Conservation (phyloP, 2,329 filamentous ascomycete genomes). For the Tolypocladium tropicale region DNA sequence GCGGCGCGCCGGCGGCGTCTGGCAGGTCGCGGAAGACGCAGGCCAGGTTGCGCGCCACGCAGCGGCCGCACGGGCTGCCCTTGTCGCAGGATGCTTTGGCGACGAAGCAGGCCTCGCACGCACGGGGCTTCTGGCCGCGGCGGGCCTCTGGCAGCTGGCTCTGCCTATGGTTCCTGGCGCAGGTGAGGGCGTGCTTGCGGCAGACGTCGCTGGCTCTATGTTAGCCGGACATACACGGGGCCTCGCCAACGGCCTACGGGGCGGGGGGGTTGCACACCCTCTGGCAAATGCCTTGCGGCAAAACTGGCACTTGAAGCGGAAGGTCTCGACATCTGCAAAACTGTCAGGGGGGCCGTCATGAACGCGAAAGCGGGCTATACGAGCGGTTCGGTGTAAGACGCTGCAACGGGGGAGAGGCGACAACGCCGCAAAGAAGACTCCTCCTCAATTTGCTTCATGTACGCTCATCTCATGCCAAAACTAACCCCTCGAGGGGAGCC, state of each 20-base stretch:
- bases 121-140: conserved; percentile 15
- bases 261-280: neutral
- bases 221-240: neutral
- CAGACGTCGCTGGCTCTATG: neutral
- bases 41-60: conserved; percentile 8
- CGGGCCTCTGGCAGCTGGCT: conserved; percentile 9
- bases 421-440: no score
- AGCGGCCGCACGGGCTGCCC: conserved; percentile 13
- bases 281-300: neutral
- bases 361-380: neutral
- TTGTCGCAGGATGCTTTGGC: conserved; percentile 18
- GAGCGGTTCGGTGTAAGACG: no score
- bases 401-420: no score
- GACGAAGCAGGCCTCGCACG: conserved; percentile 18
- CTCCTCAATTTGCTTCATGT: no score
- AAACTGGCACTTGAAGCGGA: neutral
- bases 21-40: conserved; percentile 1
- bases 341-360: neutral
- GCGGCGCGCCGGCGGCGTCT: neutral
- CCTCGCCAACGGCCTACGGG: no score
- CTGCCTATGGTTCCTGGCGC: conserved; percentile 4
- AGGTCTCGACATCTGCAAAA: neutral
- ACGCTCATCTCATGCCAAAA: no score
- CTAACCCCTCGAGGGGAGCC: no score
- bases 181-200: conserved; percentile 1